Percentiles rank a stretch among this genome's conserved stretches.
phyloP scores from a whole-genome alignment of 495 filamentous ascomycete species.

The Tuber indicum region DNA sequence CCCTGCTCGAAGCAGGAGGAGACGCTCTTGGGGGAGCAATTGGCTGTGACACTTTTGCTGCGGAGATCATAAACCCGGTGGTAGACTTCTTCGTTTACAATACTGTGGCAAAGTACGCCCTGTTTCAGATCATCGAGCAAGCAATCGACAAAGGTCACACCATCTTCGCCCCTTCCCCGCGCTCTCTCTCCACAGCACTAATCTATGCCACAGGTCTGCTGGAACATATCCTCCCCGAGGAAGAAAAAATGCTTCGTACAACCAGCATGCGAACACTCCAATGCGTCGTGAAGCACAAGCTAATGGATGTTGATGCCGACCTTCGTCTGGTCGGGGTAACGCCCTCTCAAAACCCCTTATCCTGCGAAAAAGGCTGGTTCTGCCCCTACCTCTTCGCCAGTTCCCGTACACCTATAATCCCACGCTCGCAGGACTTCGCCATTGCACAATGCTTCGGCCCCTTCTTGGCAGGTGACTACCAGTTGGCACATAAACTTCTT shows the following conservation, averaged over 20 bases:
- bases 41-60: slow-evolving; percentile 43
- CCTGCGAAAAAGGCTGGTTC: slow-evolving; percentile 46
- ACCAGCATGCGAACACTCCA: slow-evolving; percentile 45
- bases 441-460: slow-evolving; percentile 46
- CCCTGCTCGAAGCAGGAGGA: slow-evolving; percentile 41
- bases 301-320: slow-evolving; percentile 46
- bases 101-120: slow-evolving; percentile 43
- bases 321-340: slow-evolving; percentile 30
- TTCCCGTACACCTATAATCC: slow-evolving; percentile 43
- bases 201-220: slow-evolving; percentile 25
- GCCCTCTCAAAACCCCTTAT: slow-evolving; percentile 34
- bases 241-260: slow-evolving; percentile 46
- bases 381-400: slow-evolving; percentile 45
- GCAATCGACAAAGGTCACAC: slow-evolving; percentile 44
- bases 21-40: slow-evolving; percentile 37
- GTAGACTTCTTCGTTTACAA: slow-evolving; percentile 40
- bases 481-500: slow-evolving; percentile 45
- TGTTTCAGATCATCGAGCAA: slow-evolving; percentile 46
- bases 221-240: slow-evolving; percentile 45
- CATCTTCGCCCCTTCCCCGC: not conserved
- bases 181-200: not conserved
- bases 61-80: slow-evolving; percentile 43
- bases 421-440: slow-evolving; percentile 42
- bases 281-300: slow-evolving; percentile 46
- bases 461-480: slow-evolving; percentile 45